Evolutionary conservation across 805 yeast species (phyloP).

Genomic region (Candida schatavii): DNA sequence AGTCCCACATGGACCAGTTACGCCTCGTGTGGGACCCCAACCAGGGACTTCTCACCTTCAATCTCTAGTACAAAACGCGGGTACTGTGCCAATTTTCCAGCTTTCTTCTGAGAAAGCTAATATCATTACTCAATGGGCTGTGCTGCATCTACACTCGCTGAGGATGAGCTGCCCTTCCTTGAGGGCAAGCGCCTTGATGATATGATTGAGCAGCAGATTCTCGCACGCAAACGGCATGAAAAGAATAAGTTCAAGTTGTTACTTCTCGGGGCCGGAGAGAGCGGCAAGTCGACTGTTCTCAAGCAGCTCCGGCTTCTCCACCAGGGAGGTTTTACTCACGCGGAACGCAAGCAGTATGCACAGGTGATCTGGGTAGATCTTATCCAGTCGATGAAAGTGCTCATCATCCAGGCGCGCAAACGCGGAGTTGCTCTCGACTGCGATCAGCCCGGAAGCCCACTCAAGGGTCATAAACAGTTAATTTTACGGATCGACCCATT

Average conservation of each 20-base stretch:
- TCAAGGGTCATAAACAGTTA: slow-evolving; percentile 47
- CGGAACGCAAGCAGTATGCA: slow-evolving; percentile 75
- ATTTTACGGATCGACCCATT: slow-evolving; percentile 57
- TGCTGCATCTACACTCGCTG: slow-evolving; percentile 38
- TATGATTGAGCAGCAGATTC: slow-evolving; percentile 61
- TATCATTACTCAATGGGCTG: no score
- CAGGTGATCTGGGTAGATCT: slow-evolving; percentile 94
- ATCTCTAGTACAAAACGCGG: no score
- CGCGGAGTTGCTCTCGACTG: slow-evolving; percentile 63
- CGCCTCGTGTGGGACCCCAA: no score
- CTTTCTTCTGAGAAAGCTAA: no score
- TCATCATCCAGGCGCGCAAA: slow-evolving; percentile 73
- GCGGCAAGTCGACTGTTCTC: slow-evolving; percentile 89
- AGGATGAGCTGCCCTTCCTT: slow-evolving; percentile 52
- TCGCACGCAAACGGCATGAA: slow-evolving; percentile 47
- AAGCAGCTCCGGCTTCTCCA: slow-evolving; percentile 86
- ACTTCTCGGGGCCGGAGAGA: slow-evolving; percentile 91
- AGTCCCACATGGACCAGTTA: no score
- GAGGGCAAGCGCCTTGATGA: slow-evolving; percentile 55
- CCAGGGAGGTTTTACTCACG: slow-evolving; percentile 76
- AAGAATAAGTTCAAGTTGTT: slow-evolving; percentile 66
- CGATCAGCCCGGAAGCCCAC: slow-evolving; percentile 49
- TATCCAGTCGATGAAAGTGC: slow-evolving; percentile 72
- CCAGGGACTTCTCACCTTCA: no score
- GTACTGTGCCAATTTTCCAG: no score